These are phyloP conservation scores for Aspergillus mulundensis DNA, from an alignment of 495 filamentous ascomycete genomes.

Conservation along the genomic window DNA sequence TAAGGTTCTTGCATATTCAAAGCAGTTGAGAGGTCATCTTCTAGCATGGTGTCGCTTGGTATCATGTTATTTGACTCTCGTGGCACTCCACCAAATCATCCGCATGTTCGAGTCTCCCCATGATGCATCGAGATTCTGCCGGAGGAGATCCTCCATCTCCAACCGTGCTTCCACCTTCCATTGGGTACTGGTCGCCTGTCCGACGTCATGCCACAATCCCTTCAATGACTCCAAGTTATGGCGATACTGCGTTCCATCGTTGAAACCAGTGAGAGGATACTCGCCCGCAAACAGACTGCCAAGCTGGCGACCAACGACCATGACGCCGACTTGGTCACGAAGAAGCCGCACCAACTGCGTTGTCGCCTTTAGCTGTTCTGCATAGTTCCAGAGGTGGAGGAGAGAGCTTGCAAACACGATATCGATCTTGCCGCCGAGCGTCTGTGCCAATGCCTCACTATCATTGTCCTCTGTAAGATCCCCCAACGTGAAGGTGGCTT, in stretches of 20 bases:
- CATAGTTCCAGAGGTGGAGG: conserved; percentile 44
- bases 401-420: conserved; percentile 41
- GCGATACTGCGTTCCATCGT: conserved; percentile 22
- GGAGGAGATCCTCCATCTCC: conserved; percentile 12
- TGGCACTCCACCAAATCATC: conserved; percentile 23
- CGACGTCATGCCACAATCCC: conserved; percentile 44
- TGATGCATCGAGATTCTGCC: conserved; percentile 9
- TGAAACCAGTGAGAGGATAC: conserved; percentile 19
- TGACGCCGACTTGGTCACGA: conserved; percentile 27
- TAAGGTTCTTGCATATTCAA: no score
- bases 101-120: conserved; percentile 12
- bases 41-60: neutral
- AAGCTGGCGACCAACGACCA: conserved; percentile 41
- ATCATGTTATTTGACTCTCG: neutral
- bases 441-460: conserved; percentile 6
- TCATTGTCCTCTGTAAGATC: conserved; percentile 23
- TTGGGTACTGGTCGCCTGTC: conserved; percentile 32
- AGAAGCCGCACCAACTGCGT: conserved; percentile 31
- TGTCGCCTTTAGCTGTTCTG: conserved; percentile 30
- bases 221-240: conserved; percentile 41
- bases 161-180: conserved; percentile 35
- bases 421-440: conserved; percentile 29
- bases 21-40: neutral
- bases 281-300: conserved; percentile 23
- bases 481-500: neutral